phyloP scores from a whole-genome alignment of 306 rosid species.

The Citrullus colocynthis region DNA sequence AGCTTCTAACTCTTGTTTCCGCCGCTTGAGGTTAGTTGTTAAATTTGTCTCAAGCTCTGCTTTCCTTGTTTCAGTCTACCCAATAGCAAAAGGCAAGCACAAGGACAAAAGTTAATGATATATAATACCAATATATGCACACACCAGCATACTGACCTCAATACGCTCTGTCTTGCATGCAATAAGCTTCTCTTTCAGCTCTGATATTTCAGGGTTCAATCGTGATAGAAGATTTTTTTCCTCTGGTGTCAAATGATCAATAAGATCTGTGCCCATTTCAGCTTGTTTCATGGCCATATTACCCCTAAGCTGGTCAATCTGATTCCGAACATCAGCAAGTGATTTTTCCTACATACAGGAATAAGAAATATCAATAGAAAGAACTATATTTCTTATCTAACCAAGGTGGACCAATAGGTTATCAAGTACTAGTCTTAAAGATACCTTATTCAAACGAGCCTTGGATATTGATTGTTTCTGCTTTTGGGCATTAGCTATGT shows the following conservation, averaged over 20 bases:
- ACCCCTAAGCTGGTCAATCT: constrained; percentile 79
- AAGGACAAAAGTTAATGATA: background rate
- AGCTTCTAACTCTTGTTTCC: constrained; percentile 88
- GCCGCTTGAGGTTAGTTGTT: constrained; percentile 87
- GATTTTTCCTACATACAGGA: constrained; percentile 68
- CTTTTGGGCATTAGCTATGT: constrained; percentile 75
- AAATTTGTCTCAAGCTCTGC: constrained; percentile 94
- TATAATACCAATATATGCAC: background rate
- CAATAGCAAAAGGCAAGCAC: constrained; percentile 13
- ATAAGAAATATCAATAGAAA: constrained; percentile 16
- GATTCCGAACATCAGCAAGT: constrained; percentile 64
- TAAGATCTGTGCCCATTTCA: constrained; percentile 95
- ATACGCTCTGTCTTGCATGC: constrained; percentile 77
- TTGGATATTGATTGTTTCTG: constrained; percentile 53
- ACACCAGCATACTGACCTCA: constrained; percentile 47
- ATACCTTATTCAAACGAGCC: constrained; percentile 77
- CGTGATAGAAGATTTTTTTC: constrained; percentile 71
- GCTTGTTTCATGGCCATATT: constrained; percentile 67
- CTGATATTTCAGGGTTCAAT: constrained; percentile 81
- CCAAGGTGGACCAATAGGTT: background rate
- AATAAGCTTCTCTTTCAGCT: constrained; percentile 73
- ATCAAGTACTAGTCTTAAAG: background rate
- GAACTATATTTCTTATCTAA: background rate
- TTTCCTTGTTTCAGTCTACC: constrained; percentile 77
- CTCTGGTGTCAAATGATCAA: constrained; percentile 83